phyloP scores from a whole-genome alignment of 305 asterid species.

The Fraxinus paxiana region DNA sequence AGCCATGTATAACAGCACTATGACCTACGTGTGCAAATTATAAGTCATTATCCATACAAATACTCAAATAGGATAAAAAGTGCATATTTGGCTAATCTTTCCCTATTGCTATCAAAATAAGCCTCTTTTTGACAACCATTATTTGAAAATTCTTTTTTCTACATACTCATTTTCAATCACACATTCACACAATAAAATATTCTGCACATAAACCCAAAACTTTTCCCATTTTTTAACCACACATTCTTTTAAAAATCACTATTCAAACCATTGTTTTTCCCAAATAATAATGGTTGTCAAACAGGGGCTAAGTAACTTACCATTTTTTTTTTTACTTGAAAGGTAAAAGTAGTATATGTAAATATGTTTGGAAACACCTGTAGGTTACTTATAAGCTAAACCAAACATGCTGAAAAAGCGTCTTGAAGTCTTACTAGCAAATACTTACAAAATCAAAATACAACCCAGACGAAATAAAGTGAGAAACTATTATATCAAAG shows the following conservation, averaged over 20 bases:
- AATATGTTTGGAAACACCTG: neutral
- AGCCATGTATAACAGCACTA: slow-evolving; percentile 82
- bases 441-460: neutral
- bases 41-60: slow-evolving; percentile 1
- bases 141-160: no score
- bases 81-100: neutral
- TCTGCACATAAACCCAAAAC: no score
- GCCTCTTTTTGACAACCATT: neutral
- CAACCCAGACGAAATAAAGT: neutral
- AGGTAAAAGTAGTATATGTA: neutral
- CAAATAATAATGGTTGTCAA: no score
- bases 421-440: neutral
- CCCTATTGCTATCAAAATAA: neutral
- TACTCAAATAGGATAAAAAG: neutral
- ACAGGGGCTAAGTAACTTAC: no score
- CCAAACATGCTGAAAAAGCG: neutral
- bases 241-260: no score
- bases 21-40: slow-evolving; percentile 53
- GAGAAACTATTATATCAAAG: neutral
- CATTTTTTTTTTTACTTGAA: neutral
- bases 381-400: neutral
- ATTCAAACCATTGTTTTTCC: no score
- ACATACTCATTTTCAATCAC: no score
- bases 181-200: no score
- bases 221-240: no score